Evolutionary conservation across 768 basidiomycete genomes (phyloP).

Genomic region (Phlebiopsis gigantea): DNA sequence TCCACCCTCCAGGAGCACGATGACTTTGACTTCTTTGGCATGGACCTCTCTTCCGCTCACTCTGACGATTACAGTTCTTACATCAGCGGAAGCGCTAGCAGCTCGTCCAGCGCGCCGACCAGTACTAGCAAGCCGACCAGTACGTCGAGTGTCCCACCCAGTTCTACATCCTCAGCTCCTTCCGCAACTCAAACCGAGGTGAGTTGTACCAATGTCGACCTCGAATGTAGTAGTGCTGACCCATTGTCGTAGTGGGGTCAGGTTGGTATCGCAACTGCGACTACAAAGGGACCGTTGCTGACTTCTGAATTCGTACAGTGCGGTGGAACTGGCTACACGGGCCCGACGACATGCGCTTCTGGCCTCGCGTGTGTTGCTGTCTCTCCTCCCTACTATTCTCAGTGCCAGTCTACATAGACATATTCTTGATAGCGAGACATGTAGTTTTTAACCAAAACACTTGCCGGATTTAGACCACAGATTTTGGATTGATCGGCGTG

Average conservation of each 20-base stretch:
- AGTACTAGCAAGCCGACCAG: neutral
- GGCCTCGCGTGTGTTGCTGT: constrained; percentile 20
- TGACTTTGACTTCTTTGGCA: constrained; percentile 25
- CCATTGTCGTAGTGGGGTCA: constrained; percentile 16
- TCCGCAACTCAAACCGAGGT: constrained; percentile 17
- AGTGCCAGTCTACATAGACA: constrained; percentile 14
- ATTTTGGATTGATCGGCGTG: neutral
- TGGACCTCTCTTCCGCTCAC: constrained; percentile 20
- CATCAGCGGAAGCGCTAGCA: constrained; percentile 9
- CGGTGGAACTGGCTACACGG: constrained; percentile 19
- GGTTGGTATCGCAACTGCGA: constrained; percentile 3
- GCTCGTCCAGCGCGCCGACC: neutral
- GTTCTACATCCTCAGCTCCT: constrained; percentile 1
- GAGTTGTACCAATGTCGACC: neutral
- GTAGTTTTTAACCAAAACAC: neutral
- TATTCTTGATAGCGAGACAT: neutral
- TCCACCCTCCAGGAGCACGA: constrained; percentile 27
- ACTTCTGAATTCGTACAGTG: constrained; percentile 10
- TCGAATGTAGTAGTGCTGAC: neutral
- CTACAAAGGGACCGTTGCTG: neutral
- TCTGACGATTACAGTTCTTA: constrained; percentile 19
- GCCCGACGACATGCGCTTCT: constrained; percentile 17
- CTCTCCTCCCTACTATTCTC: constrained; percentile 24
- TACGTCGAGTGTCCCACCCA: neutral
- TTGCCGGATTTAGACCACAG: neutral